These are phyloP conservation scores for Bipolaris zeicola DNA, from an alignment of 2,329 filamentous ascomycete species.

Conservation along the genomic window DNA sequence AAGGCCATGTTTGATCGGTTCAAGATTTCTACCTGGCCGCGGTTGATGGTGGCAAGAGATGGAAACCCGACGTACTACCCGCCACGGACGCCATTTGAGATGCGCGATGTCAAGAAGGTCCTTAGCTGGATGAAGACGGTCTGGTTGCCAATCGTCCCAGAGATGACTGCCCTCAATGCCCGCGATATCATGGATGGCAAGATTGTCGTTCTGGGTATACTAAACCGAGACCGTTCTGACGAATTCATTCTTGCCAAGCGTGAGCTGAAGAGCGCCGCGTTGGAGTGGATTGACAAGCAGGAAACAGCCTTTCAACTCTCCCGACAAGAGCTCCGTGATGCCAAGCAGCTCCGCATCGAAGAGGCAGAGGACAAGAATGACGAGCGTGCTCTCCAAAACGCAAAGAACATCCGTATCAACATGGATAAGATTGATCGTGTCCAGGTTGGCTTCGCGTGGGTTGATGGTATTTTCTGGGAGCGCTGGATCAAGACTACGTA, in stretches of 20 bases:
- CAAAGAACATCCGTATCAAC: slow-evolving; percentile 89
- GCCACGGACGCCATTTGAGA: slow-evolving; percentile 84
- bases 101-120: slow-evolving; percentile 83
- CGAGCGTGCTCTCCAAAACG: slow-evolving; percentile 80
- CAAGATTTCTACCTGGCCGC: slow-evolving; percentile 97
- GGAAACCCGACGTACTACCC: slow-evolving; percentile 90
- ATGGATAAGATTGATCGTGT: slow-evolving; percentile 87
- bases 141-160: slow-evolving; percentile 94
- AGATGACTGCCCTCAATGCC: slow-evolving; percentile 88
- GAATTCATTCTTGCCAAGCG: slow-evolving; percentile 78
- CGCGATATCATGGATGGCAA: slow-evolving; percentile 94
- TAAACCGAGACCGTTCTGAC: slow-evolving; percentile 79
- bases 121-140: slow-evolving; percentile 94
- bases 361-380: slow-evolving; percentile 94
- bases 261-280: slow-evolving; percentile 92
- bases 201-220: slow-evolving; percentile 88
- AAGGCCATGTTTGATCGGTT: slow-evolving; percentile 76
- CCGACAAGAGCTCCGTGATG: slow-evolving; percentile 87
- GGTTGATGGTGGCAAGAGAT: slow-evolving; percentile 85
- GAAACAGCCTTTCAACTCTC: slow-evolving; percentile 90
- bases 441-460: slow-evolving; percentile 94
- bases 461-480: slow-evolving; percentile 97
- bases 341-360: slow-evolving; percentile 93
- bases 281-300: slow-evolving; percentile 98
- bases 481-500: slow-evolving; percentile 96